Conservation (phyloP, 768 basidiomycete species). For the Artomyces pyxidatus region DNA sequence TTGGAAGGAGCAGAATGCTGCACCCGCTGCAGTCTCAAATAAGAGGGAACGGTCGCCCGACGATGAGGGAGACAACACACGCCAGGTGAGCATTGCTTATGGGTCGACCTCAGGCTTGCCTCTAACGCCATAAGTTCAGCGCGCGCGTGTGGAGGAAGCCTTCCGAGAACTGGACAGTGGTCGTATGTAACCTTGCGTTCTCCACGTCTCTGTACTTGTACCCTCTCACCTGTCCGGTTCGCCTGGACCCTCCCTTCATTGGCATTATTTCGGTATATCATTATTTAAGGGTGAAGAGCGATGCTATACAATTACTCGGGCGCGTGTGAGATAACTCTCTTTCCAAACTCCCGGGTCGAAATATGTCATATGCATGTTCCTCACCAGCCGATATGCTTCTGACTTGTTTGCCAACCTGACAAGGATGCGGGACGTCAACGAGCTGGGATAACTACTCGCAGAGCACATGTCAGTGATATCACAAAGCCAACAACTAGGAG, state of each 20-base stretch:
- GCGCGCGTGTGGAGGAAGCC: slow-evolving; percentile 52
- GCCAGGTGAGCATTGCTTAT: slow-evolving; percentile 37
- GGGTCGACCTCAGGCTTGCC: neutral
- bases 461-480: neutral
- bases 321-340: slow-evolving; percentile 36
- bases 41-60: slow-evolving; percentile 75
- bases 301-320: slow-evolving; percentile 43
- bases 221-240: slow-evolving; percentile 5
- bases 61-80: slow-evolving; percentile 55
- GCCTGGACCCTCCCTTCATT: slow-evolving; percentile 10
- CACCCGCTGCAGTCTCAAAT: slow-evolving; percentile 31
- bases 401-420: slow-evolving; percentile 48
- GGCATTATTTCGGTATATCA: neutral
- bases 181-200: slow-evolving; percentile 46
- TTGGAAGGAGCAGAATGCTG: slow-evolving; percentile 63
- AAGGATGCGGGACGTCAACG: slow-evolving; percentile 42
- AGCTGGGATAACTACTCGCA: slow-evolving; percentile 19
- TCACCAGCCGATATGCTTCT: slow-evolving; percentile 64
- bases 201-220: slow-evolving; percentile 4
- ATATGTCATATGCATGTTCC: slow-evolving; percentile 51
- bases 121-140: slow-evolving; percentile 36
- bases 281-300: slow-evolving; percentile 16
- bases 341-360: slow-evolving; percentile 30
- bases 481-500: neutral
- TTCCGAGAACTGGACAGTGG: slow-evolving; percentile 57